Percentiles rank a stretch among this genome's conserved stretches.
Conservation (phyloP, 2,329 filamentous ascomycete species). For the Pseudogymnoascus sp. region DNA sequence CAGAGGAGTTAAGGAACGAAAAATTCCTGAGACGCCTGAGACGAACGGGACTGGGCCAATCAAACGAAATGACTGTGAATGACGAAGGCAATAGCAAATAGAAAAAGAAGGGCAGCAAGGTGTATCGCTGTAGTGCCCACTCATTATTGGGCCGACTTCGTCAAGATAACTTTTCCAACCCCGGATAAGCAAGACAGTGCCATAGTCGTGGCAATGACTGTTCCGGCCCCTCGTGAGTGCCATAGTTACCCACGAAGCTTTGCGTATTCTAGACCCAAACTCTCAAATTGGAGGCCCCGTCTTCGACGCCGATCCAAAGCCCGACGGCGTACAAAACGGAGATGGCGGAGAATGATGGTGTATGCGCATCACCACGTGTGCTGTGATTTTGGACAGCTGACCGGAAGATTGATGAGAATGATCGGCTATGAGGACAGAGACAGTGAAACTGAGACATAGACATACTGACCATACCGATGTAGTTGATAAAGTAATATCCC, state of each 20-base stretch:
- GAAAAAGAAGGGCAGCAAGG: conserved; percentile 12
- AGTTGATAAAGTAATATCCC: background rate
- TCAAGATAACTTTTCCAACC: background rate
- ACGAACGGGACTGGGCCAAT: conserved; percentile 14
- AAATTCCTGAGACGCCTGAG: conserved; percentile 17
- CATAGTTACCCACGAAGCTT: background rate
- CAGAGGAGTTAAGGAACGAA: conserved; percentile 16
- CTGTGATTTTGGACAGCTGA: background rate
- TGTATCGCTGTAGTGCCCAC: background rate
- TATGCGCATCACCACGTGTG: background rate
- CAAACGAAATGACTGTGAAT: background rate
- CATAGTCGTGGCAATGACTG: no score
- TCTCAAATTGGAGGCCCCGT: background rate
- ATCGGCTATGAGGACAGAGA: background rate
- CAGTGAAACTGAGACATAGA: background rate
- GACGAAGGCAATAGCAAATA: conserved; percentile 9
- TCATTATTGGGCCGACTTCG: background rate
- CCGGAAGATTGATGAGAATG: background rate
- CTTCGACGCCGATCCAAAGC: background rate
- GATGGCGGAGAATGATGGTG: background rate
- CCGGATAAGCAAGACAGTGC: background rate
- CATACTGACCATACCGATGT: background rate
- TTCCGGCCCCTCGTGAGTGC: background rate
- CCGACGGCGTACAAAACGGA: background rate
- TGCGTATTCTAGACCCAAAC: background rate